Conservation (phyloP, 2,329 filamentous ascomycete species). For the Diaporthe citri region DNA sequence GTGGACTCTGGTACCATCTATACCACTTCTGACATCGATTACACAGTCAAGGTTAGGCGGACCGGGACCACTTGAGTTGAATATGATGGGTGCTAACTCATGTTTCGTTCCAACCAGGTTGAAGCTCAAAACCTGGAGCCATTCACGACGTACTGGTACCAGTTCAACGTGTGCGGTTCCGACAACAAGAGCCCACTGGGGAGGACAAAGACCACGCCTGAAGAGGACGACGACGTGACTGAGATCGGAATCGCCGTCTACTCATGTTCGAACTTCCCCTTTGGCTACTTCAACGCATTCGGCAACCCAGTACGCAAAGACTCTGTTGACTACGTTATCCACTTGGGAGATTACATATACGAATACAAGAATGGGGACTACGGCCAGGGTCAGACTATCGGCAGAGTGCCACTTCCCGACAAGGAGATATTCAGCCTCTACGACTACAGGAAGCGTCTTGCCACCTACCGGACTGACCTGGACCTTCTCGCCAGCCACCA, state of each 20-base stretch:
- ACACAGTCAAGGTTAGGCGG: conserved; percentile 73
- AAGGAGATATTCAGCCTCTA: conserved; percentile 64
- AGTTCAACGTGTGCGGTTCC: conserved; percentile 76
- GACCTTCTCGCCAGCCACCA: conserved; percentile 70
- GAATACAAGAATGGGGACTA: conserved; percentile 65
- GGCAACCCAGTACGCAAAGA: conserved; percentile 71
- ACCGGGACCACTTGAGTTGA: too few relatives aligned
- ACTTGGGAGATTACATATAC: conserved; percentile 75
- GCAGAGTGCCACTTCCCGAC: conserved; percentile 66
- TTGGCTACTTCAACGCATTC: conserved; percentile 71
- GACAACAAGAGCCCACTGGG: conserved; percentile 72
- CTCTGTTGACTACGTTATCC: conserved; percentile 70
- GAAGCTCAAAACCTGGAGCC: conserved; percentile 73
- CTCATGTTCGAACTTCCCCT: conserved; percentile 77
- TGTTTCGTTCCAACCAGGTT: conserved; percentile 56
- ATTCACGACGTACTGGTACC: conserved; percentile 77
- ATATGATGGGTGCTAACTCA: not conserved
- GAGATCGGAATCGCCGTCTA: conserved; percentile 75
- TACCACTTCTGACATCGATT: conserved; percentile 81
- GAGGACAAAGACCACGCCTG: conserved; percentile 77
- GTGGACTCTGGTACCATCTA: conserved; percentile 71
- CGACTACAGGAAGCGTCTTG: conserved; percentile 71
- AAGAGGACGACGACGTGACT: conserved; percentile 65
- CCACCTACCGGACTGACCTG: conserved; percentile 71
- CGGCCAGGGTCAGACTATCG: conserved; percentile 64